phyloP scores from a whole-genome alignment of 2,329 filamentous ascomycete species.

The Laburnicola sp. region DNA sequence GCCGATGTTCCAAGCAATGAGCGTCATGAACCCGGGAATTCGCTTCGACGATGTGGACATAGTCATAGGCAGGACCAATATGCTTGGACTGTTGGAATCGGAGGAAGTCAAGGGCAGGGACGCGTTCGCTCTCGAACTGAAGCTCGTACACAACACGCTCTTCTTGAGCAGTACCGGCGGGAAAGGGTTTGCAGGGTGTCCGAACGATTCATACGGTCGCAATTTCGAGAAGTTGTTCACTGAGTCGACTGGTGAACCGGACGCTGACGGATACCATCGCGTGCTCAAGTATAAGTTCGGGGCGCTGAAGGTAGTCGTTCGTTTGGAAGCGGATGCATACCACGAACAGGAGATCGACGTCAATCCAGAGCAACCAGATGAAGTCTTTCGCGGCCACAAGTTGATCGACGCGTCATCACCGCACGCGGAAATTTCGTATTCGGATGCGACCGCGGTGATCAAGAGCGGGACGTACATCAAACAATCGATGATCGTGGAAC shows the following conservation, averaged over 20 bases:
- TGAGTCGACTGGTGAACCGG: background rate
- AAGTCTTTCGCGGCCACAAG: background rate
- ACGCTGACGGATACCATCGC: constrained; percentile 6
- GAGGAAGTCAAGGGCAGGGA: too few relatives aligned
- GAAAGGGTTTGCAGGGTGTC: too few relatives aligned
- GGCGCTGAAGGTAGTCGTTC: background rate
- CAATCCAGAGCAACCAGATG: background rate
- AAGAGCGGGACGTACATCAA: too few relatives aligned
- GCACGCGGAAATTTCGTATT: background rate
- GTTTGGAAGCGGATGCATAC: constrained; percentile 8
- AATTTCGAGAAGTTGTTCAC: background rate
- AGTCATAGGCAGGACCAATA: constrained; percentile 1
- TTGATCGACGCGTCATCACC: background rate
- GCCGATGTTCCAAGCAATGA: constrained; percentile 14
- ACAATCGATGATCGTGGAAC: too few relatives aligned
- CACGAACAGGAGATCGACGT: background rate
- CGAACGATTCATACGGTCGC: background rate
- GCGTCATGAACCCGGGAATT: constrained; percentile 9
- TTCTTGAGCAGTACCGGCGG: too few relatives aligned
- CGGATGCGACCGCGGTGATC: background rate
- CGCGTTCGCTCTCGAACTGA: too few relatives aligned
- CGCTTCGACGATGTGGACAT: constrained; percentile 7
- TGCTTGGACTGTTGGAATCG: background rate
- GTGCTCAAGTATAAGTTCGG: constrained; percentile 6
- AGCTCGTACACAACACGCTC: too few relatives aligned